Base-by-base conservation (phyloP, 139 green algal species). In the Chlamydomonas sphaeroides region DNA sequence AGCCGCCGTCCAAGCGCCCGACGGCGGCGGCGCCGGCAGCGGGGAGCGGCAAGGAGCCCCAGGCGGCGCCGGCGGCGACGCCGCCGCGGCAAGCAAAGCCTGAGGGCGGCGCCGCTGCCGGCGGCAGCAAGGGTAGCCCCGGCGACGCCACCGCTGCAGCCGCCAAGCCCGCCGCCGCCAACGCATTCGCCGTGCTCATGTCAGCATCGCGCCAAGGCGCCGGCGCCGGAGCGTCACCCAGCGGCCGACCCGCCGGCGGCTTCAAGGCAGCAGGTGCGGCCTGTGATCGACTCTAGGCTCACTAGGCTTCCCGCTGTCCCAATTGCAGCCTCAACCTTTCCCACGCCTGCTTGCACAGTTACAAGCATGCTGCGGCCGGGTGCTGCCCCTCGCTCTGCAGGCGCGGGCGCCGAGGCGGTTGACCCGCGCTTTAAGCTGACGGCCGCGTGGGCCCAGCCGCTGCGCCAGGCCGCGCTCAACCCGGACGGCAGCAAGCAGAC, bases 371-470 rank as follows among this genome's bases (percentile, higher is more conserved):
- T n/a, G n/a, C n/a, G n/a, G n/a, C n/a, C n/a, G n/a, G n/a, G n/a
- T n/a, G n/a, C 61, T 14, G 67, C 25, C 30, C 65, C 26, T 81
- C 68, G 68, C 33, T 48, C 48, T 33, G 56, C 66, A 68, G 67
- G 77, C 6, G 71, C 33, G 14, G 71, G 23, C 18, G 67, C 71
- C 2, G 71, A 39, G 5, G 71, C 36, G 1, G 8, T 2, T 2
- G 75, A 82, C 32, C 32, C n/a, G 1, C 75, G 75, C 7, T 84
- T 84, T 49, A 56, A 61, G 35, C 39, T 84, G 20, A 67, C 6
- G 18, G 49, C 30, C 1, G n/a, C 65, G 0, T 84, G 77, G 77
- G 65, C 65, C 5, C 77, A 84, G 56, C n/a, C 48, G 36, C 77
- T 84, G 35, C 65, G 77, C 15, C 51, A 68, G 2, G 25, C 36